Evolutionary conservation across 306 rosid genomes (phyloP).

Genomic region (Amphicarpaea edgeworthii): DNA sequence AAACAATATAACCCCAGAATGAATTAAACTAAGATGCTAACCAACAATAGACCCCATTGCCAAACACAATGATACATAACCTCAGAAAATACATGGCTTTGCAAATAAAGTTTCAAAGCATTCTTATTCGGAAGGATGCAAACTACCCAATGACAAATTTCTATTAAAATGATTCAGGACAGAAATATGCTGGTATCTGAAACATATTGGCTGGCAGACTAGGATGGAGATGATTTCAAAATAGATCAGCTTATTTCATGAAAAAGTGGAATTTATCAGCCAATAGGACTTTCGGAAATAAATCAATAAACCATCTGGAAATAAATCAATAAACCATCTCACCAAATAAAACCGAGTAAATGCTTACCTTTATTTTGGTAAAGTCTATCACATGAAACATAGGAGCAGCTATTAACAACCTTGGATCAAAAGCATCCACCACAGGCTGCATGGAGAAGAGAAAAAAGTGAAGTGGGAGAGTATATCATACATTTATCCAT

Average conservation of each 20-base stretch:
- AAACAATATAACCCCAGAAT: conserved; percentile 5
- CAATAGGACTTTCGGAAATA: background rate
- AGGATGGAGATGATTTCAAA: conserved; percentile 18
- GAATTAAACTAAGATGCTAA: background rate
- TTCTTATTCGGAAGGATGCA: conserved; percentile 8
- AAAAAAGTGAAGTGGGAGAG: conserved; percentile 22
- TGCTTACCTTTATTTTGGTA: conserved; percentile 62
- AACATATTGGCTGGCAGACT: conserved; percentile 4
- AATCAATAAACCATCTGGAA: conserved; percentile 16
- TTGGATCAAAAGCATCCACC: conserved; percentile 60
- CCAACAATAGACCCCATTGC: background rate
- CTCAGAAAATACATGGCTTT: background rate
- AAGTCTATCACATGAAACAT: conserved; percentile 76
- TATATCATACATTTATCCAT: background rate
- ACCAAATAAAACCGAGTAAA: background rate
- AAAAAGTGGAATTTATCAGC: background rate
- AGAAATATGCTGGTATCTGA: conserved; percentile 11
- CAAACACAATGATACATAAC: background rate
- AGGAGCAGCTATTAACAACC: conserved; percentile 69
- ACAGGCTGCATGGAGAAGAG: conserved; percentile 70
- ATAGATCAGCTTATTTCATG: conserved; percentile 11
- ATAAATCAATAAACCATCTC: conserved; percentile 6
- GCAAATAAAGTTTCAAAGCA: background rate
- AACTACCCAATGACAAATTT: background rate
- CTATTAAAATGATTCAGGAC: background rate